A percentile compares a stretch with the other conserved stretches of the same genome.
These are phyloP conservation scores for Amylocarpus encephaloides DNA, from an alignment of 2,329 filamentous ascomycete genomes.

Conservation along the genomic window DNA sequence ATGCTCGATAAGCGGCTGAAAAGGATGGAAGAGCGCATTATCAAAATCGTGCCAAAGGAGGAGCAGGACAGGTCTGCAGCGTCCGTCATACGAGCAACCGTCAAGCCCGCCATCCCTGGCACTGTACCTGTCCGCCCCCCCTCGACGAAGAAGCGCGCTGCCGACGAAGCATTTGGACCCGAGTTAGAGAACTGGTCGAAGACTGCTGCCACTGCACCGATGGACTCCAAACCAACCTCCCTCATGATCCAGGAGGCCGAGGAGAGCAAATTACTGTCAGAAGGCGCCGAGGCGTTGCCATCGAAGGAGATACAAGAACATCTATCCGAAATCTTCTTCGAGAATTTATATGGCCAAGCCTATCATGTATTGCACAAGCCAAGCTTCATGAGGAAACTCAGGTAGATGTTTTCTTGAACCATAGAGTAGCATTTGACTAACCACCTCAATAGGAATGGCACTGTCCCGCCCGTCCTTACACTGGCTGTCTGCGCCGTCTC, in stretches of 20 bases:
- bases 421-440: constrained; percentile 3
- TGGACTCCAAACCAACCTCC: constrained; percentile 45
- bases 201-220: constrained; percentile 44
- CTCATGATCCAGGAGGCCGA: constrained; percentile 59
- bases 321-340: constrained; percentile 89
- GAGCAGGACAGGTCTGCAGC: constrained; percentile 61
- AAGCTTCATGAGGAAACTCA: constrained; percentile 86
- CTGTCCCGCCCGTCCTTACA: constrained; percentile 81
- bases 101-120: constrained; percentile 69
- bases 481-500: constrained; percentile 93
- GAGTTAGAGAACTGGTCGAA: constrained; percentile 79
- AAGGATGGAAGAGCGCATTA: constrained; percentile 95
- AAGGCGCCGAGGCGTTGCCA: constrained; percentile 78
- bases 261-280: constrained; percentile 69
- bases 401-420: constrained; percentile 40
- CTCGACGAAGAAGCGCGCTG: constrained; percentile 68
- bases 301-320: constrained; percentile 87
- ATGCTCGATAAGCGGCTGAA: constrained; percentile 96
- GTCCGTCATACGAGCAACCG: constrained; percentile 69
- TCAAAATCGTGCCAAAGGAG: constrained; percentile 87
- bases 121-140: constrained; percentile 45
- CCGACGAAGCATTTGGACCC: constrained; percentile 79
- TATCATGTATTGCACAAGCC: constrained; percentile 95
- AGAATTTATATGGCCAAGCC: constrained; percentile 89
- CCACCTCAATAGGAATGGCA: constrained; percentile 51